A percentile compares a stretch with the other conserved stretches of the same genome.
Conservation (phyloP, 108 stramenopile species). For the Aureococcus anophagefferens region DNA sequence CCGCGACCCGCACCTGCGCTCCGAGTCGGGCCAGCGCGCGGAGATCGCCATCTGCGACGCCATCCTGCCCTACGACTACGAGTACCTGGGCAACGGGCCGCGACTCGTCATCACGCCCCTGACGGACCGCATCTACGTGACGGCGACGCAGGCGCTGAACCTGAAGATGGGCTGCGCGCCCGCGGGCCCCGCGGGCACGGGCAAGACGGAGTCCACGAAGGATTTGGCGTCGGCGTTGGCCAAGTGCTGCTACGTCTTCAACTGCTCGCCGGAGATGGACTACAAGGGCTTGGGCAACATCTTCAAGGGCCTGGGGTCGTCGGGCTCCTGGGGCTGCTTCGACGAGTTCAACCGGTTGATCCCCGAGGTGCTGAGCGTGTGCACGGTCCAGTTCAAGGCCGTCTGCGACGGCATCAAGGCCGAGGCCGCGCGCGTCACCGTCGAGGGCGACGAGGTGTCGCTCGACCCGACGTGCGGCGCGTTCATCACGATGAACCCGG, state of each 20-base stretch:
- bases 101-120: constrained; percentile 70
- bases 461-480: constrained; percentile 56
- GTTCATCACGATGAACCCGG: constrained; percentile 71
- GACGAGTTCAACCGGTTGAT: constrained; percentile 71
- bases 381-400: constrained; percentile 69
- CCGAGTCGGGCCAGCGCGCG: constrained; percentile 46
- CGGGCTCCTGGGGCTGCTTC: constrained; percentile 64
- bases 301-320: constrained; percentile 57
- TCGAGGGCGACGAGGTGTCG: constrained; percentile 48
- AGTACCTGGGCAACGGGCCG: constrained; percentile 70
- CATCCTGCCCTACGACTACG: constrained; percentile 64
- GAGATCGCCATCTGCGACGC: constrained; percentile 70
- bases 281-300: constrained; percentile 59
- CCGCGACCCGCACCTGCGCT: constrained; percentile 50
- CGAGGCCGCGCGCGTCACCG: constrained; percentile 47
- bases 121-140: constrained; percentile 69
- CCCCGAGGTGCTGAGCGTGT: constrained; percentile 64
- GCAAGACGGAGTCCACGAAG: constrained; percentile 71
- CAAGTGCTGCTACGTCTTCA: constrained; percentile 69
- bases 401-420: constrained; percentile 69
- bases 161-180: constrained; percentile 74
- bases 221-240: constrained; percentile 64
- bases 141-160: constrained; percentile 69
- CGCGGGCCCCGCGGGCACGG: constrained; percentile 68
- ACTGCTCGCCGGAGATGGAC: constrained; percentile 69